Evolutionary conservation across 257 asterid species (phyloP), one percentile per base, ranked within the genome.

Genomic region (Lavandula angustifolia): DNA sequence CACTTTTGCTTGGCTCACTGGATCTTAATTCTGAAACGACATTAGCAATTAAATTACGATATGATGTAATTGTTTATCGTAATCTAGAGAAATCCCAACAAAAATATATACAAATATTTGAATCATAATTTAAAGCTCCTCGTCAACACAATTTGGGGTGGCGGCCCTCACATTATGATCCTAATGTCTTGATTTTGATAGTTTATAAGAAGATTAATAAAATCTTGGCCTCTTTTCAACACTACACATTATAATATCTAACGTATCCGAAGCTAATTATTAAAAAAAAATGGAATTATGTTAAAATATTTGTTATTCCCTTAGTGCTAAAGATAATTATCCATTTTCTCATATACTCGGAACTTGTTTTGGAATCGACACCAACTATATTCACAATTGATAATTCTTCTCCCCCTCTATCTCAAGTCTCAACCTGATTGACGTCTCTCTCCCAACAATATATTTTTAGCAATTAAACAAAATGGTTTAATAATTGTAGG

Each of bases 401-500:
- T n/a, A n/a, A n/a, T n/a, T n/a, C n/a, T n/a, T n/a, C n/a, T n/a
- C n/a, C n/a, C n/a, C n/a, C n/a, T n/a, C n/a, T n/a, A n/a, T n/a
- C n/a, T n/a, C n/a, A n/a, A n/a, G n/a, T n/a, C 27, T 22, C 27
- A 22, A 22, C 27, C 27, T 22, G 27, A 22, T 22, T 22, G 1
- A 22, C 27, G 27, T 47, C 70, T 46, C 64, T 56, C 66, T 43
- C 69, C 7, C 43, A 56, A 37, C 46, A 46, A 62, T 27, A 34
- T 31, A 33, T 49, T 52, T 6, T 52, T 6, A 12, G 35, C 29
- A 17, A 40, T 72, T 47, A 40, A 57, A 13, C 62, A 64, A 71
- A 71, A 61, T 46, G 12, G 38, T 18, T 14, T 42, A 62, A 62
- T 71, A 49, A 67, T 76, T 72, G 68, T 61, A 56, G 55, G 68